Base-by-base conservation (phyloP, 768 basidiomycete genomes). In the Cyathus striatus region DNA sequence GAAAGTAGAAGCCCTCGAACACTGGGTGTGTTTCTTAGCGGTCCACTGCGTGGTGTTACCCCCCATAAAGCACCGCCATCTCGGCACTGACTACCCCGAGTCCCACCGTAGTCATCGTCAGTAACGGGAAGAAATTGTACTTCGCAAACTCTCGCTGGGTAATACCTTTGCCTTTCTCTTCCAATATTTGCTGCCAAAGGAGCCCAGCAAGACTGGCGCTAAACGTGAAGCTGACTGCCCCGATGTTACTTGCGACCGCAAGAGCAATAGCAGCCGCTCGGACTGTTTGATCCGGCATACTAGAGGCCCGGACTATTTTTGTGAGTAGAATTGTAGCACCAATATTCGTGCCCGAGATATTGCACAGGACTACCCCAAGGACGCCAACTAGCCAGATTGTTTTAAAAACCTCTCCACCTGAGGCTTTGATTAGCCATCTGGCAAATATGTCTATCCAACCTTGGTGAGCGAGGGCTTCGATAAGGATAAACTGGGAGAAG, bases 371-470 rank as follows among this genome's bases (percentile, higher is more conserved):
- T 30, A 86, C 78, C 5, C 79, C 70, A 24, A 85, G 59, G 23
- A 79, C 64, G 26, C 81, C 81, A 58, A 86, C 72, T 44, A 83
- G 51, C 69, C 73, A 80, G 30, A 81, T 67, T 5, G 70, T 60
- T 2, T 66, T 58, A 38, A 65, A 55, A 22, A 70, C 58, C 32
- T 68, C 43, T 1, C 55, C 48, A 10, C 53, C n/a, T 1, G 62
- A 65, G 22, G 53, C 78, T 53, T 43, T 60, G 36, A 63, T 46
- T 22, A 78, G 65, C 83, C 85, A 85, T 22, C 20, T 42, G 12
- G 80, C 81, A 53, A 90, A 90, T 20, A 90, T 70, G n/a, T 74
- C 68, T 4, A 90, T 85, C 89, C 90, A 94, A 17, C 89, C 88
- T 38, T 81, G 77, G 45, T 77, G 68, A 6, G 78, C 71, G 6